Evolutionary conservation across 352 stramenopile species (phyloP).

Genomic region (Peronospora tabacina): DNA sequence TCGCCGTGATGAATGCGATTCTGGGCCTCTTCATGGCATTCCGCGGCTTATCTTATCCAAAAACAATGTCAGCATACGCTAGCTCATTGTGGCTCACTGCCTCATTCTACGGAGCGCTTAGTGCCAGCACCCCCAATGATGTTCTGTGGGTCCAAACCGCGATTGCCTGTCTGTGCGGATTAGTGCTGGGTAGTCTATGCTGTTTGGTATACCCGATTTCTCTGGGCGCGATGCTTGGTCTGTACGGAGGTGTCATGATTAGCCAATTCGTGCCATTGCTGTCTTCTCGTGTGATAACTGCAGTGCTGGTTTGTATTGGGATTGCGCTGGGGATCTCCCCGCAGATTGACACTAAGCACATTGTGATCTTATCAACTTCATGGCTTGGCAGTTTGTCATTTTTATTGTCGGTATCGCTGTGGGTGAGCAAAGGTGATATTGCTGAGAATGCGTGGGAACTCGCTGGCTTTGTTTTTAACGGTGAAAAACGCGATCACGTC

Average conservation of each 20-base stretch:
- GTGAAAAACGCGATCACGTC: slow-evolving; percentile 31
- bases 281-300: slow-evolving; percentile 49
- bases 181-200: slow-evolving; percentile 62
- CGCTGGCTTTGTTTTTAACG: slow-evolving; percentile 61
- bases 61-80: slow-evolving; percentile 47
- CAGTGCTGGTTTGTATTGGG: slow-evolving; percentile 34
- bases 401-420: slow-evolving; percentile 67
- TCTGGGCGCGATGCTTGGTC: slow-evolving; percentile 53
- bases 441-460: slow-evolving; percentile 56
- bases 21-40: slow-evolving; percentile 52
- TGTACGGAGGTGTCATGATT: slow-evolving; percentile 52
- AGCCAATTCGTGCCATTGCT: slow-evolving; percentile 66
- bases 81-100: slow-evolving; percentile 55
- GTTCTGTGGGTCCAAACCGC: slow-evolving; percentile 60
- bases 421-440: slow-evolving; percentile 53
- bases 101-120: slow-evolving; percentile 65
- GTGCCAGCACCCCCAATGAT: slow-evolving; percentile 34
- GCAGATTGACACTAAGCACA: slow-evolving; percentile 42
- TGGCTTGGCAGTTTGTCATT: slow-evolving; percentile 57
- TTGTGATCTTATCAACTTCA: slow-evolving; percentile 61
- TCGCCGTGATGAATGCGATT: slow-evolving; percentile 53
- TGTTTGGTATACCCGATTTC: slow-evolving; percentile 51
- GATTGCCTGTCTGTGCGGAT: slow-evolving; percentile 59
- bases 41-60: slow-evolving; percentile 41
- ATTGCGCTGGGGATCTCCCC: slow-evolving; percentile 34